phyloP scores from a whole-genome alignment of 768 basidiomycete genomes.

The Mycena capillaripes region DNA sequence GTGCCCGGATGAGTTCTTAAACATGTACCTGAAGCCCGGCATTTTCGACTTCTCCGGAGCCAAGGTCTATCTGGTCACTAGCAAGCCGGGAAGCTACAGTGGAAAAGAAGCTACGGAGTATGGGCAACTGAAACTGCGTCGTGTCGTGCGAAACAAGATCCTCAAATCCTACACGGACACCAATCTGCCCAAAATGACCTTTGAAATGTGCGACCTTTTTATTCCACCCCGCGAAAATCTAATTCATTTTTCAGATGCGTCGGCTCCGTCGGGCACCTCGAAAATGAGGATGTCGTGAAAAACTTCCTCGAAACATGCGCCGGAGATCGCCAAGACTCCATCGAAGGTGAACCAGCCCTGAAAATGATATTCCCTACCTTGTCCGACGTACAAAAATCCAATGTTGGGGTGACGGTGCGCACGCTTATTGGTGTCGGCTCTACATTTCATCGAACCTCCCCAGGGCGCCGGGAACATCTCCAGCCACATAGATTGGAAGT shows the following conservation, averaged over 20 bases:
- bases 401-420: background rate
- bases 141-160: constrained; percentile 5
- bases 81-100: constrained; percentile 3
- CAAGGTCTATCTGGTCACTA: constrained; percentile 20
- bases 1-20: background rate
- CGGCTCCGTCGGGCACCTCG: constrained; percentile 16
- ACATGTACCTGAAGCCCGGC: background rate
- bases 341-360: constrained; percentile 1
- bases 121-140: constrained; percentile 11
- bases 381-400: background rate
- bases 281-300: background rate
- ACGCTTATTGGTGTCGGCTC: background rate
- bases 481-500: background rate
- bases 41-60: constrained; percentile 15
- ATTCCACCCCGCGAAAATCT: background rate
- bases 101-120: background rate
- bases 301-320: constrained; percentile 21
- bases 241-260: background rate
- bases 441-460: too few species aligned
- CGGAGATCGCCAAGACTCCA: background rate
- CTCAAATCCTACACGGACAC: background rate
- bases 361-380: constrained; percentile 15
- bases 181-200: background rate
- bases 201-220: constrained; percentile 4
- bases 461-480: background rate